A percentile compares a stretch with the other conserved stretches of the same genome.
phyloP scores from a whole-genome alignment of 306 rosid genomes.

The Fragaria vesca region DNA sequence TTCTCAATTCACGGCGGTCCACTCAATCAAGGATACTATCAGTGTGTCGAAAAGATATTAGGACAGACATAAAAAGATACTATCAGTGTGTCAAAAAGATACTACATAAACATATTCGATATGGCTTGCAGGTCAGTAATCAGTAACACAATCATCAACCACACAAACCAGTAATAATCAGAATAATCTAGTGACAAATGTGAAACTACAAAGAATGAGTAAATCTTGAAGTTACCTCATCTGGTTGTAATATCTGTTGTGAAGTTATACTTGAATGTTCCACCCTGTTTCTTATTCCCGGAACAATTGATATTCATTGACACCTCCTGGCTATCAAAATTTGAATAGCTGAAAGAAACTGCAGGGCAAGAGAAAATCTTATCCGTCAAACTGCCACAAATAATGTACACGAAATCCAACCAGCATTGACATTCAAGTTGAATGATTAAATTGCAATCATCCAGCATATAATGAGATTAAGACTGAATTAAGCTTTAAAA shows the following conservation, averaged over 20 bases:
- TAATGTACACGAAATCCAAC: neutral
- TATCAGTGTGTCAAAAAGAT: too few relatives aligned
- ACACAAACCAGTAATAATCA: too few relatives aligned
- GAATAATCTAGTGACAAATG: too few relatives aligned
- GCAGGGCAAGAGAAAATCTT: neutral
- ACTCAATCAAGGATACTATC: too few relatives aligned
- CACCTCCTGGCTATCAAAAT: slow-evolving; percentile 72
- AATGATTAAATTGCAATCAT: too few relatives aligned
- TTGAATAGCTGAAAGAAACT: slow-evolving; percentile 44
- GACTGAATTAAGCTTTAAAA: neutral
- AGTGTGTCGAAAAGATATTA: too few relatives aligned
- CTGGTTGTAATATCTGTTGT: slow-evolving; percentile 76
- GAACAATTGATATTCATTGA: slow-evolving; percentile 75
- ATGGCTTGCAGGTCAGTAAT: too few relatives aligned
- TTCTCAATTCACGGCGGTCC: too few relatives aligned
- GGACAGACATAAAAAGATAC: too few relatives aligned
- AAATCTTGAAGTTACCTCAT: slow-evolving; percentile 49
- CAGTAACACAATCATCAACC: too few relatives aligned
- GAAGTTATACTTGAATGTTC: slow-evolving; percentile 72
- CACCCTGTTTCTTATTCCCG: slow-evolving; percentile 71
- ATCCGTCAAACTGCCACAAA: slow-evolving; percentile 8
- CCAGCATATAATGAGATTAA: neutral
- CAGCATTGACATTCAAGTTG: neutral
- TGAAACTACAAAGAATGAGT: too few relatives aligned
- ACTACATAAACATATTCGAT: too few relatives aligned